Evolutionary conservation across 139 green algal genomes (phyloP), one percentile per base, ranked within the genome.

Genomic region (Spirogloea muscicola): DNA sequence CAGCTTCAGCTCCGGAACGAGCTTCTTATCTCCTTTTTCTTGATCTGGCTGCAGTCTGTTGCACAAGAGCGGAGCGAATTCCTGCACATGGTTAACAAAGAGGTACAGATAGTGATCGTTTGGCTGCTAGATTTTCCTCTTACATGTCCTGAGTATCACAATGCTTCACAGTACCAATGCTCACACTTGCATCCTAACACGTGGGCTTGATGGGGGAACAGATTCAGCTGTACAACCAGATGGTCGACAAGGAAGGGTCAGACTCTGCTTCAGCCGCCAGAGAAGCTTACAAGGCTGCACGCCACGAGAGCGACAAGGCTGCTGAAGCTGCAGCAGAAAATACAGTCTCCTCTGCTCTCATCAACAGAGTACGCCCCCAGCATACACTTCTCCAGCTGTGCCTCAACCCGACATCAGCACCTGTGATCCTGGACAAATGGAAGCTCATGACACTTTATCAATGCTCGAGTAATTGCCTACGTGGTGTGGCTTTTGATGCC

Each of bases 211-310:
- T n/a, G n/a, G n/a, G n/a, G n/a, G n/a, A n/a, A n/a, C 40, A 81
- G 74, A 82, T 82, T 21, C 36, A 77, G 52, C 29, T 79, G 46
- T 82, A 82, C 66, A 82, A 82, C 41, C 57, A 43, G 34, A 70
- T 80, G 52, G 72, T 80, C 62, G 33, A 72, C 39, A 72, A 76
- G 61, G 18, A 78, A 18, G 72, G 72, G 34, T 77, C 65, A 29
- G 52, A 73, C n/a, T 42, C 33, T 7, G 72, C 68, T 62, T 62
- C 60, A 25, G 33, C 76, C 62, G 66, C 69, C 34, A 44, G 37
- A n/a, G 31, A 62, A 63, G 63, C 63, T 34, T 80, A 77, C 69
- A 7, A 9, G 0, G 72, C 62, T 3, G 72, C 72, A 3, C 34
- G 49, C n/a, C 25, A 80, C 43, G 71, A 38, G 40, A 16, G 13